These are phyloP conservation scores for Fusarium nanum DNA, from an alignment of 2,329 filamentous ascomycete species.

Conservation along the genomic window DNA sequence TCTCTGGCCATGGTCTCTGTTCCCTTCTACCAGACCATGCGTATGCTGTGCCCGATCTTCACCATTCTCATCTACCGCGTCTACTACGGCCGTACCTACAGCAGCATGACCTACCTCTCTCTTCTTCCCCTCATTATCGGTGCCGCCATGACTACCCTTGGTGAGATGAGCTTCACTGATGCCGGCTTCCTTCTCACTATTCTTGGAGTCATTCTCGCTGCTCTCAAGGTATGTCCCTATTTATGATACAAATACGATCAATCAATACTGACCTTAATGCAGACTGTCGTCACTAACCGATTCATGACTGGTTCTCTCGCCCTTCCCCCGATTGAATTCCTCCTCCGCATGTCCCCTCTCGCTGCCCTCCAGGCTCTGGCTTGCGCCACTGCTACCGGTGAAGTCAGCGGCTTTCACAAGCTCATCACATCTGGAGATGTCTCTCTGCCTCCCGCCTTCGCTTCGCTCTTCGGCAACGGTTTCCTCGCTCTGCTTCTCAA, in stretches of 20 bases:
- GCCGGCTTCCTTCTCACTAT: constrained; percentile 67
- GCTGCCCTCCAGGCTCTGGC: constrained; percentile 66
- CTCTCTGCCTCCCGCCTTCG: constrained; percentile 52
- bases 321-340: constrained; percentile 68
- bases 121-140: constrained; percentile 71
- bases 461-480: constrained; percentile 63
- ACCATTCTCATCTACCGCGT: constrained; percentile 71
- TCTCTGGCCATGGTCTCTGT: constrained; percentile 72
- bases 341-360: constrained; percentile 72
- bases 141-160: constrained; percentile 69
- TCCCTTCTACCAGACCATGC: constrained; percentile 74
- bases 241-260: neutral
- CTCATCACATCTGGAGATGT: constrained; percentile 52
- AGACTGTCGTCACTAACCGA: constrained; percentile 72
- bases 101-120: constrained; percentile 67
- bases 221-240: constrained; percentile 60
- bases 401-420: constrained; percentile 58
- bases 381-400: constrained; percentile 64
- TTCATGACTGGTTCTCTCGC: constrained; percentile 71
- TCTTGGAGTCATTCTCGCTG: constrained; percentile 65
- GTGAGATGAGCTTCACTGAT: constrained; percentile 72
- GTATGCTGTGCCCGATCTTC: constrained; percentile 70
- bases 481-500: constrained; percentile 67
- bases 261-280: constrained; percentile 29
- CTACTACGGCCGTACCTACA: constrained; percentile 66